A percentile compares a stretch with the other conserved stretches of the same genome.
Conservation (phyloP, 75 land plant genomes). For the Selaginella moellendorffii region DNA sequence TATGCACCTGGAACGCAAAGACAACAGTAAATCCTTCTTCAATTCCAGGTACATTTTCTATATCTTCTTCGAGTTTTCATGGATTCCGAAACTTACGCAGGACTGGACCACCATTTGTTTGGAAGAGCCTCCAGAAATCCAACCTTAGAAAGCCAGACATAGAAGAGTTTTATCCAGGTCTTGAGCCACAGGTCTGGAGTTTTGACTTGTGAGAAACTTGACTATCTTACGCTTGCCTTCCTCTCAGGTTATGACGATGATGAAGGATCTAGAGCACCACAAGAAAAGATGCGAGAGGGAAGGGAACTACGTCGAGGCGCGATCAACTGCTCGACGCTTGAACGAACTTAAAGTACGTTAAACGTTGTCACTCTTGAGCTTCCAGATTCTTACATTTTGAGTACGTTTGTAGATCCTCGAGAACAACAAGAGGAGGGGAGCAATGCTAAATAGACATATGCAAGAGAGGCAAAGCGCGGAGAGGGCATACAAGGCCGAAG, state of each 20-base stretch:
- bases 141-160: not conserved
- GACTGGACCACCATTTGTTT: not conserved
- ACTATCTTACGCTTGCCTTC: too few relatives aligned
- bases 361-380: not conserved
- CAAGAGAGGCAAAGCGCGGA: slow-evolving; percentile 10
- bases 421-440: slow-evolving; percentile 10
- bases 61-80: not conserved
- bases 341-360: slow-evolving; percentile 3
- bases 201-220: too few relatives aligned
- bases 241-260: slow-evolving; percentile 9
- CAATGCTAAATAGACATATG: not conserved
- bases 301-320: slow-evolving; percentile 9
- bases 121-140: not conserved
- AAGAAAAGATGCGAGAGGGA: slow-evolving; percentile 13
- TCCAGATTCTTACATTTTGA: not conserved
- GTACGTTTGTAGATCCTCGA: not conserved
- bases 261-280: slow-evolving; percentile 6
- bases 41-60: not conserved
- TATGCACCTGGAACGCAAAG: slow-evolving; percentile 20
- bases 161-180: not conserved
- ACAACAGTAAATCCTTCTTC: not conserved
- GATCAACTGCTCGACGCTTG: not conserved
- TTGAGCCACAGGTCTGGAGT: not conserved
- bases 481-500: slow-evolving; percentile 11
- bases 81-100: not conserved